These are phyloP conservation scores for Reticulascus tulasneorum DNA, from an alignment of 2,329 filamentous ascomycete species.

Conservation along the genomic window DNA sequence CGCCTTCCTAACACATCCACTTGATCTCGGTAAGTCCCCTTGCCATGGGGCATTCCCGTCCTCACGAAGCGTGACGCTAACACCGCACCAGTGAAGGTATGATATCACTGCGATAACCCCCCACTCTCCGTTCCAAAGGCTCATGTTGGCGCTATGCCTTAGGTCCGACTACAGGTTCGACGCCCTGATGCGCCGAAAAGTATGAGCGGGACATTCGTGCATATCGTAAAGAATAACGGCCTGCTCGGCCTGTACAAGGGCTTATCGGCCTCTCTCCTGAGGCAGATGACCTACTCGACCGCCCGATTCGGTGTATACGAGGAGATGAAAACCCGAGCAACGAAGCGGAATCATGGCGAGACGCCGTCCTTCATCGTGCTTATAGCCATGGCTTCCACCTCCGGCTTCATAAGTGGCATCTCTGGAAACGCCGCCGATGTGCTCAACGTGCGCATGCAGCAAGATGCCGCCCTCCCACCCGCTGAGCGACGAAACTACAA, in stretches of 20 bases:
- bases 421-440: conserved; percentile 95
- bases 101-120: too few relatives aligned
- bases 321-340: conserved; percentile 73
- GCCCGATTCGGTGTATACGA: conserved; percentile 97
- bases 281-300: conserved; percentile 93
- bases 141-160: conserved; percentile 7
- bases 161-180: conserved; percentile 88
- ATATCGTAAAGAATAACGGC: conserved; percentile 75
- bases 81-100: too few relatives aligned
- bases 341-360: conserved; percentile 30
- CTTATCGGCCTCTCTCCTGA: conserved; percentile 86
- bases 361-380: conserved; percentile 69
- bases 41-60: too few relatives aligned
- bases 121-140: too few relatives aligned
- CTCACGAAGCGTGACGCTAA: too few relatives aligned
- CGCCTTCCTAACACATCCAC: conserved; percentile 84
- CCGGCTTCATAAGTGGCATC: conserved; percentile 84
- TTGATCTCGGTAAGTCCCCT: conserved; percentile 73
- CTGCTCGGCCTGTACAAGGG: conserved; percentile 82
- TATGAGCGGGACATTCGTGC: conserved; percentile 81
- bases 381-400: conserved; percentile 74
- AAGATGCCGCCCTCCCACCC: conserved; percentile 72
- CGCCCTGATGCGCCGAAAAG: conserved; percentile 68
- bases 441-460: conserved; percentile 97
- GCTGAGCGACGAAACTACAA: conserved; percentile 81